Evolutionary conservation across 1,139 yeast genomes (phyloP), one percentile per base, ranked within the genome.

Genomic region (Lodderomyces metapsilosis): DNA sequence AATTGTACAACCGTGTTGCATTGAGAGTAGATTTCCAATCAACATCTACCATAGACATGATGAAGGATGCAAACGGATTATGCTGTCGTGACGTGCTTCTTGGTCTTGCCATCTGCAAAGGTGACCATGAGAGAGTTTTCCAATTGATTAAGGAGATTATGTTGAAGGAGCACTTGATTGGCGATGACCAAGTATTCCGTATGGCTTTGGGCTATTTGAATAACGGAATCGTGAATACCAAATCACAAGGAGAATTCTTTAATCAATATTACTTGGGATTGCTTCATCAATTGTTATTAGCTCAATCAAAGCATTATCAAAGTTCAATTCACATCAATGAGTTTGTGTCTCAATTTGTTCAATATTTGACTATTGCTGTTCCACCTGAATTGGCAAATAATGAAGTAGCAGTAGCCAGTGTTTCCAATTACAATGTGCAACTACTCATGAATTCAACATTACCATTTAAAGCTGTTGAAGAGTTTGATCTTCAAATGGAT

Each of bases 71-170:
- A 24, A 44, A 41, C 10, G 44, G 42, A 7, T 32, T 37, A 1
- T 53, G 53, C 27, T 58, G 68, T 38, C 64, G 71, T 37, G 72
- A 68, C 40, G 43, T 51, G 21, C 49, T 71, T 12, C 53, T 72
- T 18, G 53, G 68, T 0, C 50, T 66, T 16, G 54, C 66, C 33
- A 57, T 72, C 21, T 68, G 63, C 39, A 46, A 60, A 32, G 66
- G 68, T 7, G 76, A 72, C 45, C 68, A 62, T 43, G 64, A 66
- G 39, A 57, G 57, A 13, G 57, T 66, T 11, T 70, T 64, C 42
- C 72, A 70, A 45, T 43, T 72, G 15, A 55, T 71, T 17, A 72
- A 71, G 46, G 70, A 70, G 38, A 46, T 71, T 2, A 47, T 71
- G 25, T 42, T 70, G 23, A 67, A 63, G 41, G 57, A 64, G 34